Evolutionary conservation across 2,329 filamentous ascomycete genomes (phyloP).

Genomic region (Coniochaeta sp.): DNA sequence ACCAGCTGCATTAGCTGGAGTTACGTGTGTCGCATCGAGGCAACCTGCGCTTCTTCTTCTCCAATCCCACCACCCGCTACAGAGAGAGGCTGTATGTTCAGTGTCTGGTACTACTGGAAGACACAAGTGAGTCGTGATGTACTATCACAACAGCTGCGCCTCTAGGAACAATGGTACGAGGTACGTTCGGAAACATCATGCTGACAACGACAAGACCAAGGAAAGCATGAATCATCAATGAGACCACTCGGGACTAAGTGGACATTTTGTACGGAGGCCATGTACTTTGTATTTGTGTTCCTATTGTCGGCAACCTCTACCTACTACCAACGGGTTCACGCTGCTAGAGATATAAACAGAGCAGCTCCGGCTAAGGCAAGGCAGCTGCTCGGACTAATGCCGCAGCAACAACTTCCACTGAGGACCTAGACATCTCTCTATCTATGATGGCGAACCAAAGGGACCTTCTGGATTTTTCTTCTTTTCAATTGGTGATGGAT

Average conservation of each 20-base stretch:
- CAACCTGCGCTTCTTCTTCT: no score
- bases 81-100: no score
- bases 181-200: not conserved
- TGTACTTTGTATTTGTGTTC: not conserved
- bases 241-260: not conserved
- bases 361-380: not conserved
- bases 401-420: not conserved
- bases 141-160: not conserved
- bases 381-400: not conserved
- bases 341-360: not conserved
- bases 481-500: no score
- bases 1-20: not conserved
- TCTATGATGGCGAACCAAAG: not conserved
- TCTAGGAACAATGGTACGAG: not conserved
- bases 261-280: not conserved
- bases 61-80: no score
- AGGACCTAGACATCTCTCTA: not conserved
- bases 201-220: not conserved
- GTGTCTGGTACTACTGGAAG: not conserved
- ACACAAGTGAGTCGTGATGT: not conserved
- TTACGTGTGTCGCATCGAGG: not conserved
- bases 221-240: not conserved
- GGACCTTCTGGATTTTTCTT: not conserved
- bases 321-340: not conserved
- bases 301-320: not conserved